A percentile compares a stretch with the other conserved stretches of the same genome.
phyloP scores from a whole-genome alignment of 2,329 filamentous ascomycete species.

The Ophiostoma sp. region DNA sequence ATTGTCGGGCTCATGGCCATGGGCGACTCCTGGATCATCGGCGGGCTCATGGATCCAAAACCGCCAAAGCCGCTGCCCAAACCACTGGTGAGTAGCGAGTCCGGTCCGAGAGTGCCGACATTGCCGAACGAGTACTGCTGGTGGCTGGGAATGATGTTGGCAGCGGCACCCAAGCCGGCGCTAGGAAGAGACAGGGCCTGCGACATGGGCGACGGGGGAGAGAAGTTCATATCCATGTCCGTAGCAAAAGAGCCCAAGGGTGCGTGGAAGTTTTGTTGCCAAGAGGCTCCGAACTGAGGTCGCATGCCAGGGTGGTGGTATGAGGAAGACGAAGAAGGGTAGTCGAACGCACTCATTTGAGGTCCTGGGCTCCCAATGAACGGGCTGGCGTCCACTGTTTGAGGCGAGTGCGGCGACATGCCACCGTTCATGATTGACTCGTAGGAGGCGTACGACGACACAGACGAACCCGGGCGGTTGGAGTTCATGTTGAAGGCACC shows the following conservation, averaged over 20 bases:
- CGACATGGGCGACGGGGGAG: conserved; percentile 28
- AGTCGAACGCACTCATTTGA: conserved; percentile 27
- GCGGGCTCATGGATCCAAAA: conserved; percentile 26
- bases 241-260: conserved; percentile 26
- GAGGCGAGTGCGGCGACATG: conserved; percentile 29
- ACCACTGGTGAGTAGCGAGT: conserved; percentile 19
- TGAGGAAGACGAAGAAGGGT: conserved; percentile 11
- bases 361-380: conserved; percentile 28
- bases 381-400: conserved; percentile 25
- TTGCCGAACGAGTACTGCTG: conserved; percentile 25
- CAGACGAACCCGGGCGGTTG: conserved; percentile 26
- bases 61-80: conserved; percentile 17
- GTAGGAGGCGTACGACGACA: conserved; percentile 29
- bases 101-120: conserved; percentile 7
- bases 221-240: conserved; percentile 28
- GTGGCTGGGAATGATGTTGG: conserved; percentile 25
- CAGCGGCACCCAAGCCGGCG: conserved; percentile 22
- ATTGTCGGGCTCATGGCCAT: conserved; percentile 9
- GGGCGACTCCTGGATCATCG: conserved; percentile 26
- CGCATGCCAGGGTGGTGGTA: conserved; percentile 28
- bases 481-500: conserved; percentile 23
- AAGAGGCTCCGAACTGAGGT: conserved; percentile 27
- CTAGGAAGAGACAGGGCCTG: conserved; percentile 20
- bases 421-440: conserved; percentile 26
- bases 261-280: conserved; percentile 28